Base-by-base conservation (phyloP, 768 basidiomycete species). In the Fistulinella prunicolor region DNA sequence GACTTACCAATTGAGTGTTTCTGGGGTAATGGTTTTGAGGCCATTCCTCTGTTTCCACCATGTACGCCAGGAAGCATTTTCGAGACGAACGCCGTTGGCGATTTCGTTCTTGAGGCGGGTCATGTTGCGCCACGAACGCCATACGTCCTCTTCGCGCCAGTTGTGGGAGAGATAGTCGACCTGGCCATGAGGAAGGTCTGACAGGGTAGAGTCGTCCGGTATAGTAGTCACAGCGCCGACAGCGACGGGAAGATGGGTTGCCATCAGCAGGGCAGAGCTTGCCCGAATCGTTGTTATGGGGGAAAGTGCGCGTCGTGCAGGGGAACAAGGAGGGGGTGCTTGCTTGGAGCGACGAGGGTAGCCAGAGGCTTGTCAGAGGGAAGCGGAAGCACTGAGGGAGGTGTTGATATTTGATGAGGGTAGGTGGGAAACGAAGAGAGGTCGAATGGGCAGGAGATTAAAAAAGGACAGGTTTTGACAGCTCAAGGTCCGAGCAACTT, bases 41-140 rank as follows among this genome's bases (percentile, higher is more conserved):
- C 94, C 89, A 60, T 96, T 96, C 53, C 95, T 77, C 79, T 97
- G 94, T 72, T 98, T 97, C 86, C 94, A 97, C 95, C 95, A 99
- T 1, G 94, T 98, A 35, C 95, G 75, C 95, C 95, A 99, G 51
- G 88, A 91, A 9, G 96, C 96, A 62, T 99, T 99, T 76, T 99
- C 96, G 47, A 99, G 81, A 41, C 95, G 76, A 40, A 87, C 77
- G 39, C 95, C 95, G 65, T 99, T 98, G 6, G 91, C 83, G 63
- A 99, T 96, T 71, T 93, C 95, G 65, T 95, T 89, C 81, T 98
- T 99, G 76, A 94, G 92, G 47, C 90, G 80, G 39, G 95, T 98
- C 93, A 97, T 98, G 65, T 85, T 91, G 56, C 94, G 79, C 95
- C 95, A 99, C n/a, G 86, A 89, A 46, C 89, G 84, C 92, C 93